phyloP scores from a whole-genome alignment of 768 basidiomycete genomes.

The Dioszegia hungarica region DNA sequence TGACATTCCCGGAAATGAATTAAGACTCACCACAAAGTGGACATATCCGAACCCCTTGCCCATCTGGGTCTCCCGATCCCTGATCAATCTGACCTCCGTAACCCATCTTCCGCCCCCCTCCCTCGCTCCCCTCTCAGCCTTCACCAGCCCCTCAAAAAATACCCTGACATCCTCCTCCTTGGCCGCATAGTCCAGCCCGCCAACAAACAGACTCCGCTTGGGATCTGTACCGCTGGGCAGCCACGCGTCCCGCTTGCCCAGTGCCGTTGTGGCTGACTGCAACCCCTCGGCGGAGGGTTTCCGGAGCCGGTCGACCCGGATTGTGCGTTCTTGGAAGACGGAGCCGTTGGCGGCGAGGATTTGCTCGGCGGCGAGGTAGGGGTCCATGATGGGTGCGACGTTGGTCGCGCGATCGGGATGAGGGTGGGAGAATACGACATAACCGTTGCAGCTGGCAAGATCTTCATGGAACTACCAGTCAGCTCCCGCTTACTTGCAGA shows the following conservation, averaged over 20 bases:
- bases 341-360: conserved; percentile 66
- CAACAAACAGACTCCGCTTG: conserved; percentile 79
- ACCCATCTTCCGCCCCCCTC: conserved; percentile 56
- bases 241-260: conserved; percentile 46
- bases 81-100: conserved; percentile 74
- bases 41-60: conserved; percentile 96
- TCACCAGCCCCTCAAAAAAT: conserved; percentile 77
- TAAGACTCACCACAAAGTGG: conserved; percentile 64
- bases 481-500: conserved; percentile 1
- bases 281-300: conserved; percentile 41
- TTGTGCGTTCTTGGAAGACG: conserved; percentile 67
- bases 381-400: conserved; percentile 49
- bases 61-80: conserved; percentile 84
- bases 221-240: conserved; percentile 57
- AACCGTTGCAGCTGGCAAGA: conserved; percentile 74
- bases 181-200: conserved; percentile 85
- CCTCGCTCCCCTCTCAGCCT: conserved; percentile 60
- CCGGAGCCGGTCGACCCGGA: conserved; percentile 71
- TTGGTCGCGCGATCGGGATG: conserved; percentile 47
- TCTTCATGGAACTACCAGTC: conserved; percentile 65
- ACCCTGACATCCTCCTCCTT: conserved; percentile 82
- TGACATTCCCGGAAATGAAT: background rate
- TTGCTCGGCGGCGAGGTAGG: conserved; percentile 60
- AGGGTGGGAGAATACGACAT: conserved; percentile 80
- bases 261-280: conserved; percentile 40